Conservation (phyloP, 306 rosid genomes). For the Rosa multiflora region DNA sequence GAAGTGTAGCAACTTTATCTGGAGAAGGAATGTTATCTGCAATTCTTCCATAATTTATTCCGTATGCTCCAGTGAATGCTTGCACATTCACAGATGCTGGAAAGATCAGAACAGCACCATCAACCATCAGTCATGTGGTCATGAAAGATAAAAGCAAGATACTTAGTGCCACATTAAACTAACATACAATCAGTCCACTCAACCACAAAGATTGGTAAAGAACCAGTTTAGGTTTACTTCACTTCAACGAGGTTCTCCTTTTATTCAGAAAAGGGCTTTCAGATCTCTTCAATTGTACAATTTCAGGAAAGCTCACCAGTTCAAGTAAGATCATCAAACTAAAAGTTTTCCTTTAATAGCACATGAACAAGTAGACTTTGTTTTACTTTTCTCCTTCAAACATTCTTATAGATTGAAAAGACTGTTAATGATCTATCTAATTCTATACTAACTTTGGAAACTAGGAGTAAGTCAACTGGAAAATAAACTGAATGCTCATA, state of each 20-base stretch:
- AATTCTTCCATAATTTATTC: slow-evolving; percentile 88
- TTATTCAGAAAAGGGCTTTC: not conserved
- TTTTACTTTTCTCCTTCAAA: not conserved
- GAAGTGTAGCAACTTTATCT: slow-evolving; percentile 81
- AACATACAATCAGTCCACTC: not conserved
- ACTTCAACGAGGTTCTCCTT: not conserved
- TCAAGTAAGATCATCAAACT: not conserved
- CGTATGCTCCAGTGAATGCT: slow-evolving; percentile 91
- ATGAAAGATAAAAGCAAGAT: not conserved
- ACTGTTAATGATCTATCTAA: not conserved
- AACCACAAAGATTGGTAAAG: not conserved
- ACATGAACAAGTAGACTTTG: not conserved
- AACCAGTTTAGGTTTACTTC: not conserved
- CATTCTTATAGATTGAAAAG: not conserved
- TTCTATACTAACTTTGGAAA: not conserved
- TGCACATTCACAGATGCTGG: slow-evolving; percentile 49
- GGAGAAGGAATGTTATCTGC: slow-evolving; percentile 92
- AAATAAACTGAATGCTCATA: not conserved
- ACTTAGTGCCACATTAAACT: not conserved
- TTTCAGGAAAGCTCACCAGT: not conserved
- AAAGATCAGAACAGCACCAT: slow-evolving; percentile 26
- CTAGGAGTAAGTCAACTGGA: not conserved
- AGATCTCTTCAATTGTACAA: not conserved
- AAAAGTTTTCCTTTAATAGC: not conserved
- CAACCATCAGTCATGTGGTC: slow-evolving; percentile 24